Evolutionary conservation across 768 basidiomycete genomes (phyloP), one percentile per base, ranked within the genome.

Genomic region (Lepiota brunneoincarnata): DNA sequence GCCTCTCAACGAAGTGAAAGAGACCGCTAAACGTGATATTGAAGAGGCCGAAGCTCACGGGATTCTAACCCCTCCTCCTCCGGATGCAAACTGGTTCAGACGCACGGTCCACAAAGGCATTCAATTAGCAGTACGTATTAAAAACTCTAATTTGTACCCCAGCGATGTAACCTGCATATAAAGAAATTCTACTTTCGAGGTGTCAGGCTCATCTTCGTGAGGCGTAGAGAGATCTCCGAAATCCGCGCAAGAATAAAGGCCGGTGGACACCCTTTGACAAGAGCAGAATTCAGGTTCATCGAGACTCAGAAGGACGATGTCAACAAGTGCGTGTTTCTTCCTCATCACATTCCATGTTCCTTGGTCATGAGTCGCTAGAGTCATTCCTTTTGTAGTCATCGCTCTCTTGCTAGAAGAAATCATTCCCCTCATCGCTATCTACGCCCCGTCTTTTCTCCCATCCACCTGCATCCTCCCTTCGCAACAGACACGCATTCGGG

Each of bases 101-200:
- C 77, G 73, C 35, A 74, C 78, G 5, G 55, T 80, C 4, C 79
- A 81, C 63, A 77, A 78, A 49, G 72, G 65, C 21, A 73, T 78
- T 35, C 68, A 80, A 59, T 71, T 83, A 31, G 72, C 72, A 37
- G 76, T 77, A 58, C 41, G 73, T 68, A 26, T 18, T 7, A 42
- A 41, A 49, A 55, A 24, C 66, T 17, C 40, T 17, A 18, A 28
- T 24, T 18, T 28, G 20, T 41, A 14, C 6, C 45, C 54, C 54
- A 17, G 15, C 50, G 9, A 21, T 18, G 18, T 49, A 20, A 20
- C 28, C 44, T 4, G n/a, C 34, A 11, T 20, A 23, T 9, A 18
- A 62, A 87, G 86, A 91, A 91, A 87, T 94, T 94, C 68, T 94
- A 94, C 69, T 86, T 75, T 62, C 76, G 82, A 34, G 92, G 91